phyloP scores from a whole-genome alignment of 73 alveolate species.

The Paramecium bursaria region DNA sequence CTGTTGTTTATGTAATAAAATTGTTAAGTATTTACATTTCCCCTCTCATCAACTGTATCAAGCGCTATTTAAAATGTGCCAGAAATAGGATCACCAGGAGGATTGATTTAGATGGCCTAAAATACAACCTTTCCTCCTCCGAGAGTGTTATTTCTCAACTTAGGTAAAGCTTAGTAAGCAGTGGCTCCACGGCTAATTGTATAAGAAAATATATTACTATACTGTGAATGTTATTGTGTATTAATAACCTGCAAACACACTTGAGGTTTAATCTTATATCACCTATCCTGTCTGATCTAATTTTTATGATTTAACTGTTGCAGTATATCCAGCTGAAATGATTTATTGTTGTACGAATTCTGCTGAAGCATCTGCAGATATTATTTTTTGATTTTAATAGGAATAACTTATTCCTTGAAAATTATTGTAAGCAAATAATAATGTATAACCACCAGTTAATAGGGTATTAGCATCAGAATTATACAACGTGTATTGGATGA shows the following conservation, averaged over 20 bases:
- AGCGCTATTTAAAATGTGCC: conserved; percentile 15
- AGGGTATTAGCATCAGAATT: background rate
- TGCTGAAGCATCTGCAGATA: conserved; percentile 28
- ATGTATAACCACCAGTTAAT: background rate
- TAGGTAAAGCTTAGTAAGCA: conserved; percentile 19
- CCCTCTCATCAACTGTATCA: conserved; percentile 7
- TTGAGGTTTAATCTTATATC: background rate
- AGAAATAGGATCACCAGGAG: conserved; percentile 30
- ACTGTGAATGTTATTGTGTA: conserved; percentile 24
- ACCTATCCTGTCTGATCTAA: conserved; percentile 16
- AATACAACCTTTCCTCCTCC: background rate
- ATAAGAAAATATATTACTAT: conserved; percentile 9
- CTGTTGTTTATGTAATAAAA: background rate
- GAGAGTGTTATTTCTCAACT: background rate
- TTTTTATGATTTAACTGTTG: background rate
- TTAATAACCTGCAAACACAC: conserved; percentile 8
- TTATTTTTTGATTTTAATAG: background rate
- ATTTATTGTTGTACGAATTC: background rate
- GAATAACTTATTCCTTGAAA: background rate
- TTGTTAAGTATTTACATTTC: conserved; percentile 4
- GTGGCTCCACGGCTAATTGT: too few species aligned
- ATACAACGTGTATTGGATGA: background rate
- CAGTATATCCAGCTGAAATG: conserved; percentile 42
- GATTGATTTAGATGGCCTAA: background rate
- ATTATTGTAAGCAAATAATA: conserved; percentile 8